Base-by-base conservation (phyloP, 495 filamentous ascomycete species). In the Niebla homalea region DNA sequence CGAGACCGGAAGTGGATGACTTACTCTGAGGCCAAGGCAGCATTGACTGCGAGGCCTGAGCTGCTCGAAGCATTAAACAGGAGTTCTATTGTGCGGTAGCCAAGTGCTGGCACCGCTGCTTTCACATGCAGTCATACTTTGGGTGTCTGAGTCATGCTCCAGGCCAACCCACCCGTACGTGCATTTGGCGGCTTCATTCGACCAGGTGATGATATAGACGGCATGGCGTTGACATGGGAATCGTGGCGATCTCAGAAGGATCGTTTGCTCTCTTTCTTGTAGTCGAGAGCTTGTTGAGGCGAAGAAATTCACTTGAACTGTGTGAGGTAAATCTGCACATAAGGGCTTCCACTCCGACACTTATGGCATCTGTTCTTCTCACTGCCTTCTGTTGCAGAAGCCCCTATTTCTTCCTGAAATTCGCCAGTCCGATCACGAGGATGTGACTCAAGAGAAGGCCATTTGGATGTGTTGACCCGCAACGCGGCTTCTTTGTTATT, bases 1-100 rank as follows among this genome's bases (percentile, higher is more conserved):
- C 76, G 92, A 52, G 79, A 76, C 63, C 80, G 93, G 48, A 77
- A 84, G 62, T 98, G 92, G 92, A 83, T 95, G 62, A 76, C 79
- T 12, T 96, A 85, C 63, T 65, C 75, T 46, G 77, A 90, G 64
- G 92, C 93, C n/a, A 77, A 74, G 48, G 73, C 79, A 52, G 82
- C 81, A 36, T 73, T 98, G 57, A 75, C 75, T 49, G 76, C 77
- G 53, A 76, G 92, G 36, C 90, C 90, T 15, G 93, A 97, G 73
- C 73, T 98, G 49, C 68, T 89, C 56, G 81, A 89, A 64, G 92
- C 92, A 19, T 70, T 96, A 46, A 81, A 86, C 60, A 73, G 83
- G 58, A 92, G 89, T 59, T 88, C 83, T 11, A 79, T 95, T 54
- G 71, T 69, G 56, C 67, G 73, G 55, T 79, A 74, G 40, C 37